phyloP scores from a whole-genome alignment of 371 early-diverging fungal species.

The Vairimorpha necatrix region DNA sequence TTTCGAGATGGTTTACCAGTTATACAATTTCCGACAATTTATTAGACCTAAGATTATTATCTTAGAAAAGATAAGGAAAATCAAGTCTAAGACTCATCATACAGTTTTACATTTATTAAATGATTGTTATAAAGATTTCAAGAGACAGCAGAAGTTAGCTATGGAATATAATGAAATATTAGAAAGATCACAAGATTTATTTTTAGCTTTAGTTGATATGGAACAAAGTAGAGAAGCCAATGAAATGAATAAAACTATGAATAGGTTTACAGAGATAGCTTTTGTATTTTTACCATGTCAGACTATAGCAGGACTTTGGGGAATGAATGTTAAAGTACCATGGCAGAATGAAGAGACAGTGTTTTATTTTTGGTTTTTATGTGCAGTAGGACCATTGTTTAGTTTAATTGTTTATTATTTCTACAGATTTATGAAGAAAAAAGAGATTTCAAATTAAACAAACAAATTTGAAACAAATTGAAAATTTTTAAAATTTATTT shows the following conservation, averaged over 20 bases:
- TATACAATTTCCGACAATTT: constrained; percentile 39
- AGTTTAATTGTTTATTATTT: constrained; percentile 4
- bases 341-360: constrained; percentile 17
- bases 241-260: constrained; percentile 61
- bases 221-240: constrained; percentile 59
- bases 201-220: constrained; percentile 58
- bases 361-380: constrained; percentile 39
- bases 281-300: constrained; percentile 62
- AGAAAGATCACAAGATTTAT: constrained; percentile 61
- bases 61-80: constrained; percentile 34
- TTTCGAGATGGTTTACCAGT: constrained; percentile 47
- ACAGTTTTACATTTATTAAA: constrained; percentile 31
- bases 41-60: constrained; percentile 57
- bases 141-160: constrained; percentile 30
- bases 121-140: constrained; percentile 47
- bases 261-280: constrained; percentile 53
- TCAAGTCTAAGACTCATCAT: constrained; percentile 33
- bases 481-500: too few relatives aligned
- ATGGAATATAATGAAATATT: constrained; percentile 48
- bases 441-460: too few relatives aligned
- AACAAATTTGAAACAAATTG: too few relatives aligned
- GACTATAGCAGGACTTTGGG: constrained; percentile 61
- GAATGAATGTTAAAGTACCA: constrained; percentile 64
- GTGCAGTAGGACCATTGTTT: constrained; percentile 10
- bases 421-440: background rate